Percentiles rank a stretch among this genome's conserved stretches.
Conservation (phyloP, 2,329 filamentous ascomycete genomes). For the Sclerotinia borealis region DNA sequence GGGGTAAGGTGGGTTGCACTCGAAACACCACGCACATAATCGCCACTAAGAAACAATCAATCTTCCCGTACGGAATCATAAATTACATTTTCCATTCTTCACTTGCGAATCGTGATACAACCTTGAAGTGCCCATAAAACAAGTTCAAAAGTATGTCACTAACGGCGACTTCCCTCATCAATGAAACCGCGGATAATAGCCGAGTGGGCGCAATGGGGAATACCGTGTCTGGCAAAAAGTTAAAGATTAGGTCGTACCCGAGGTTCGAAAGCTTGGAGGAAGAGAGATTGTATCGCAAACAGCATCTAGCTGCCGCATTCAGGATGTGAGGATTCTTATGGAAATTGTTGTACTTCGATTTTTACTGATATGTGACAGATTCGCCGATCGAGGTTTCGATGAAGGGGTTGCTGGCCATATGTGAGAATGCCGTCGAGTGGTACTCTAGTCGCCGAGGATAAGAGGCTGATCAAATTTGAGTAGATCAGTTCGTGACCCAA, state of each 20-base stretch:
- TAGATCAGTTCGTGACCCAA: slow-evolving; percentile 39
- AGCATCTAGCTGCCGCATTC: slow-evolving; percentile 28
- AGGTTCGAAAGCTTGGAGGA: slow-evolving; percentile 24
- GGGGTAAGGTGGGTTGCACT: neutral
- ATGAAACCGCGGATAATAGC: slow-evolving; percentile 31
- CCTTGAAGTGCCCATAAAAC: no score
- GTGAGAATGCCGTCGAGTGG: slow-evolving; percentile 3
- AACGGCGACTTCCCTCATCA: slow-evolving; percentile 32
- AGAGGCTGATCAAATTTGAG: neutral
- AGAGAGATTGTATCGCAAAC: slow-evolving; percentile 26
- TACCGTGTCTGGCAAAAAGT: slow-evolving; percentile 39
- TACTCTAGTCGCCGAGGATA: slow-evolving; percentile 1
- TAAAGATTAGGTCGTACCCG: slow-evolving; percentile 41
- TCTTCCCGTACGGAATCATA: neutral
- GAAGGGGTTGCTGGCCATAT: slow-evolving; percentile 61
- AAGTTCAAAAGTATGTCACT: slow-evolving; percentile 32
- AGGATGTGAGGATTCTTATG: slow-evolving; percentile 9
- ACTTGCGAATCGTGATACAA: neutral
- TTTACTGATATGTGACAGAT: slow-evolving; percentile 5
- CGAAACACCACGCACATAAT: neutral
- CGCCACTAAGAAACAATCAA: neutral
- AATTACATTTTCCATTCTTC: neutral
- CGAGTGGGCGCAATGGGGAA: slow-evolving; percentile 43
- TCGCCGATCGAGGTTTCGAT: slow-evolving; percentile 33
- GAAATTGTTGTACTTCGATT: neutral